Evolutionary conservation across 306 rosid genomes (phyloP).

Genomic region (Ormosia semicastrata): DNA sequence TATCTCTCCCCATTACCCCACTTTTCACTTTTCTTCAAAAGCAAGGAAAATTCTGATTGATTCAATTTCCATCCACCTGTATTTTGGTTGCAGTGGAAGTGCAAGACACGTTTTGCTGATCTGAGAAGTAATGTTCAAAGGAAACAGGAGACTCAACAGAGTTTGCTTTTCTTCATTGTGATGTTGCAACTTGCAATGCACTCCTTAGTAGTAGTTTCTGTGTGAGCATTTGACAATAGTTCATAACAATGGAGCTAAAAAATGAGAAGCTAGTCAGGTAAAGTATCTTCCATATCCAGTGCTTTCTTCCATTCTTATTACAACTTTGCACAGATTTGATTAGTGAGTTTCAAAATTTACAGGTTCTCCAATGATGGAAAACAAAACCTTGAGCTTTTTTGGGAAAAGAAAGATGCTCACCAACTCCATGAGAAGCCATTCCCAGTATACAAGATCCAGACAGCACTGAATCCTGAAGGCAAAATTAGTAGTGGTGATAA

Average conservation of each 20-base stretch:
- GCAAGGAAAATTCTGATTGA: not conserved
- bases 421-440: constrained; percentile 44
- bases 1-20: not conserved
- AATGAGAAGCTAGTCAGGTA: constrained; percentile 67
- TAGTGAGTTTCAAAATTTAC: constrained; percentile 8
- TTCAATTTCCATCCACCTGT: not conserved
- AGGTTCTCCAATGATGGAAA: constrained; percentile 61
- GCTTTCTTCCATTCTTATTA: not conserved
- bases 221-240: constrained; percentile 15
- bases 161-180: constrained; percentile 9
- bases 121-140: not conserved
- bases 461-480: constrained; percentile 39
- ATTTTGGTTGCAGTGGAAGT: not conserved
- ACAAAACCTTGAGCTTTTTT: constrained; percentile 32
- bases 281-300: not conserved
- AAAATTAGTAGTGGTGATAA: constrained; percentile 25
- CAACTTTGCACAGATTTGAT: constrained; percentile 19
- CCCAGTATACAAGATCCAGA: constrained; percentile 38
- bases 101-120: constrained; percentile 7
- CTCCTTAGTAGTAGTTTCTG: not conserved
- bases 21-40: constrained; percentile 21
- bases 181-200: constrained; percentile 19
- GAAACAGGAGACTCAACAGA: constrained; percentile 12
- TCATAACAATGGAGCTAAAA: constrained; percentile 54
- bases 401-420: constrained; percentile 45